These are phyloP conservation scores for Neoscytalidium dimidiatum DNA, from an alignment of 2,329 filamentous ascomycete species.

Conservation along the genomic window DNA sequence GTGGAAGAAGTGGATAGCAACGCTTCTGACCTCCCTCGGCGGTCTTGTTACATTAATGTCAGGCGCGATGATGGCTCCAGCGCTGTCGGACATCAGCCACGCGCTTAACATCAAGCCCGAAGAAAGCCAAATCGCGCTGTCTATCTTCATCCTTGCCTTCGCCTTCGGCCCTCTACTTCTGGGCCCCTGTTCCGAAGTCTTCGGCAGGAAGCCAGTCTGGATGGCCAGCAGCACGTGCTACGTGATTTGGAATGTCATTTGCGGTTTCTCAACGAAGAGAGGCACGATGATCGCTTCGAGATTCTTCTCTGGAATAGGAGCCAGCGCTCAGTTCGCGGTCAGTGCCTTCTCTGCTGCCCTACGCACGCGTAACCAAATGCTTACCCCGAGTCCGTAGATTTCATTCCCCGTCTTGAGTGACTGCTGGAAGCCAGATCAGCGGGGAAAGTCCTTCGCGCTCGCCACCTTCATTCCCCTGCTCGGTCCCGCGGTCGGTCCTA, in stretches of 20 bases:
- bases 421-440: conserved; percentile 29
- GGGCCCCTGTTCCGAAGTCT: conserved; percentile 31
- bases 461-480: conserved; percentile 33
- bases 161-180: conserved; percentile 32
- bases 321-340: conserved; percentile 27
- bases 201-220: conserved; percentile 27
- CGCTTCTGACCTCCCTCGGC: conserved; percentile 27
- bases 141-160: conserved; percentile 30
- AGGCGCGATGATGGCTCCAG: conserved; percentile 32
- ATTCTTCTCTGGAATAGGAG: conserved; percentile 31
- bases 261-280: conserved; percentile 30
- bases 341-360: neutral
- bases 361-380: neutral
- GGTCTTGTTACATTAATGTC: conserved; percentile 29
- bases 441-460: conserved; percentile 25
- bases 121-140: conserved; percentile 29
- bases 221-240: conserved; percentile 30
- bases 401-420: conserved; percentile 26
- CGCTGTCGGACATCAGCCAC: conserved; percentile 25
- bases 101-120: conserved; percentile 28
- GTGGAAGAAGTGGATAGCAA: conserved; percentile 27
- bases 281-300: conserved; percentile 27
- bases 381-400: conserved; percentile 22
- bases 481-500: conserved; percentile 34
- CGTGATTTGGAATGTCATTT: conserved; percentile 30